These are phyloP conservation scores for Alopecurus myosuroides DNA, from an alignment of 176 grass and related monocot species.

Conservation along the genomic window DNA sequence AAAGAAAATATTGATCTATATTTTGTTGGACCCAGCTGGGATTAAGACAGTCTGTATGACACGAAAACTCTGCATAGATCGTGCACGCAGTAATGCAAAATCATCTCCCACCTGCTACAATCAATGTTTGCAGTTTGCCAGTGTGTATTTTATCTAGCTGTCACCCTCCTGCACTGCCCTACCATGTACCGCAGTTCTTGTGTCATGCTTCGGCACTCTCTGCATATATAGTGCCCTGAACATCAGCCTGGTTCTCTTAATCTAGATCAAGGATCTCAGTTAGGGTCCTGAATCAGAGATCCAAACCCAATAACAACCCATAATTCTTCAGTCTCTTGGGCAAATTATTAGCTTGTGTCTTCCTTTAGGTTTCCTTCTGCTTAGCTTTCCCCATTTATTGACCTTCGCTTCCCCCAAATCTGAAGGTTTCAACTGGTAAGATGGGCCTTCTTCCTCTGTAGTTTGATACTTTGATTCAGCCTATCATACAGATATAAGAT, in stretches of 20 bases:
- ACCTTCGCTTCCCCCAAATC: not conserved
- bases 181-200: constrained; percentile 12
- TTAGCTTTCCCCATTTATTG: constrained; percentile 14
- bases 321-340: not conserved
- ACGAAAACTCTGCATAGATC: constrained; percentile 5
- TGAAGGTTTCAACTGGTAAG: constrained; percentile 19
- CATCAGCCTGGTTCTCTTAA: constrained; percentile 22
- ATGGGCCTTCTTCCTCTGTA: not conserved
- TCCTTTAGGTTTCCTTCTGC: not conserved
- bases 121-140: constrained; percentile 19
- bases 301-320: not conserved
- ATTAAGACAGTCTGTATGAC: constrained; percentile 30
- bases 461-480: constrained; percentile 15
- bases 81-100: constrained; percentile 25
- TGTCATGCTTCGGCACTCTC: not conserved
- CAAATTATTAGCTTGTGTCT: not conserved
- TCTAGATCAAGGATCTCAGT: constrained; percentile 5
- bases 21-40: constrained; percentile 18
- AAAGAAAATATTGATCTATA: not conserved
- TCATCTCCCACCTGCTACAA: constrained; percentile 34
- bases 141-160: constrained; percentile 41
- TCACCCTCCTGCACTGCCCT: constrained; percentile 28
- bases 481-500: not conserved
- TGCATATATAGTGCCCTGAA: constrained; percentile 17
- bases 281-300: not conserved